A percentile compares a stretch with the other conserved stretches of the same genome.
phyloP scores from a whole-genome alignment of 768 basidiomycete genomes.

The Amanita subjunquillea region DNA sequence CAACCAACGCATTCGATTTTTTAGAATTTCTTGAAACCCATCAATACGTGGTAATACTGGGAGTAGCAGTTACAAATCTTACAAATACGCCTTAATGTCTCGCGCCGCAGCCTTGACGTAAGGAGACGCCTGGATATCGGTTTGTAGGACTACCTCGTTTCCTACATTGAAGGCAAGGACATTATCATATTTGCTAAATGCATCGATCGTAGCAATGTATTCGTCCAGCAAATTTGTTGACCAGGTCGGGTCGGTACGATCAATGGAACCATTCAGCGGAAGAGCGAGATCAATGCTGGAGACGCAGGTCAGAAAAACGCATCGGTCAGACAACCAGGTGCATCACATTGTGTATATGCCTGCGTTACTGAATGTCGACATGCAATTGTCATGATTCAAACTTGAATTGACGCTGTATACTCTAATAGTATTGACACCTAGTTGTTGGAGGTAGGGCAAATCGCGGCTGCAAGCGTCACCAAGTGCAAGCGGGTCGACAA shows the following conservation, averaged over 20 bases:
- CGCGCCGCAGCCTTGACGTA: constrained; percentile 90
- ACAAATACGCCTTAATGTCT: constrained; percentile 81
- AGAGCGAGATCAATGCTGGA: constrained; percentile 76
- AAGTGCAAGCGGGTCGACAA: constrained; percentile 71
- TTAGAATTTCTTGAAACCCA: constrained; percentile 42
- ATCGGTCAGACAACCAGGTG: background rate
- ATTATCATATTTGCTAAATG: constrained; percentile 81
- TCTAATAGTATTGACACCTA: constrained; percentile 75
- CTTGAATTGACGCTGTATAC: constrained; percentile 81
- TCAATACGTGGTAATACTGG: constrained; percentile 2
- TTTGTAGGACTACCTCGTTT: constrained; percentile 61
- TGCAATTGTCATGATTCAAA: constrained; percentile 81
- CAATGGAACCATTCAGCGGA: constrained; percentile 79
- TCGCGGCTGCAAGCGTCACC: constrained; percentile 65
- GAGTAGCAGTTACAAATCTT: constrained; percentile 1
- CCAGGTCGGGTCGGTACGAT: constrained; percentile 68
- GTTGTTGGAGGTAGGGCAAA: constrained; percentile 62
- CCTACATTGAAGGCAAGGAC: constrained; percentile 85
- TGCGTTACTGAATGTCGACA: constrained; percentile 63
- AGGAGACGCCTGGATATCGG: constrained; percentile 53
- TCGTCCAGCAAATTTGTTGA: constrained; percentile 68
- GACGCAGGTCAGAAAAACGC: constrained; percentile 5
- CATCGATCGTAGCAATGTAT: constrained; percentile 70
- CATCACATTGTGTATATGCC: constrained; percentile 87
- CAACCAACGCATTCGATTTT: constrained; percentile 56